A percentile compares a stretch with the other conserved stretches of the same genome.
Conservation (phyloP, 1,139 yeast species). For the Ogataea hybrid region DNA sequence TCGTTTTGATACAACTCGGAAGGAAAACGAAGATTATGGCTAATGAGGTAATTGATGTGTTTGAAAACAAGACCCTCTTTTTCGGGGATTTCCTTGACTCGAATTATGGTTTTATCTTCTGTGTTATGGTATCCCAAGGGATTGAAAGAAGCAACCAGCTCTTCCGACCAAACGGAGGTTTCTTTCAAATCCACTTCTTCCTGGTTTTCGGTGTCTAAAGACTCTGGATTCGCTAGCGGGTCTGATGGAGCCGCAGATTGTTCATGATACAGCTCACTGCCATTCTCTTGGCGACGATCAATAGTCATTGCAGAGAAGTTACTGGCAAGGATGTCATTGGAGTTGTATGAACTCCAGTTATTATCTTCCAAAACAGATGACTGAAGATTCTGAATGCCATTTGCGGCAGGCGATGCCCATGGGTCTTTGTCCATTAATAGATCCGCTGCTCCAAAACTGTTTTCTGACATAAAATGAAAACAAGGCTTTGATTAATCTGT, state of each 20-base stretch:
- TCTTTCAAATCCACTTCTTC: constrained; percentile 19
- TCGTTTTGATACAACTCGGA: constrained; percentile 39
- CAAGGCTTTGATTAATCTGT: neutral
- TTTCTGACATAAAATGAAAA: constrained; percentile 19
- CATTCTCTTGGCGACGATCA: neutral
- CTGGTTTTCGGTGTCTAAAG: constrained; percentile 10
- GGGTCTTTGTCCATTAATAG: constrained; percentile 23
- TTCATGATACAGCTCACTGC: neutral
- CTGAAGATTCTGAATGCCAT: constrained; percentile 10
- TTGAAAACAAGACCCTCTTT: constrained; percentile 87
- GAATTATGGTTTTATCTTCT: constrained; percentile 47
- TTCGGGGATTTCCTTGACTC: constrained; percentile 78
- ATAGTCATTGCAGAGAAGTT: constrained; percentile 14
- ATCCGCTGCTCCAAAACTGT: constrained; percentile 19
- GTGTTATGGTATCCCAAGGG: constrained; percentile 44
- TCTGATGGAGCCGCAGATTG: neutral
- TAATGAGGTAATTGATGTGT: constrained; percentile 79
- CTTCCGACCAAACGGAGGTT: constrained; percentile 33
- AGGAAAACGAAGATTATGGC: constrained; percentile 50
- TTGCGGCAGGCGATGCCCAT: constrained; percentile 21
- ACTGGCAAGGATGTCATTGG: constrained; percentile 18
- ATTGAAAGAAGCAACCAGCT: constrained; percentile 42
- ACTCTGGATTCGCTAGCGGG: constrained; percentile 7
- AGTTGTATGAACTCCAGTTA: constrained; percentile 23
- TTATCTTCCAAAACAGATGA: constrained; percentile 20